Evolutionary conservation across 768 basidiomycete genomes (phyloP), one percentile per base, ranked within the genome.

Genomic region (Botryobasidium botryosum): DNA sequence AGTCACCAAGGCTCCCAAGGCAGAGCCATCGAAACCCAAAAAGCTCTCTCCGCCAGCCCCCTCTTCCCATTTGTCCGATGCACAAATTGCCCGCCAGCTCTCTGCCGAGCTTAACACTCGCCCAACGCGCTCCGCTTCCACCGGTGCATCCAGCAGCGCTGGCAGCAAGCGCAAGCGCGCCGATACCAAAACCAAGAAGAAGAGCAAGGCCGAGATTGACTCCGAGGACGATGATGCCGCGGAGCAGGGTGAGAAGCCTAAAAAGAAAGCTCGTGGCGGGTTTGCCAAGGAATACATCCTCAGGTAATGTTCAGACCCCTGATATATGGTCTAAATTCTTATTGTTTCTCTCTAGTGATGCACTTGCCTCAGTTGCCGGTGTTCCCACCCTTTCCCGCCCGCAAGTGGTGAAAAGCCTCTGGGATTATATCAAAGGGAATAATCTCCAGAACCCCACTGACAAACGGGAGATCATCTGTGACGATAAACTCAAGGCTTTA

Each of bases 361-460:
- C 84, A 15, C 63, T 94, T 21, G 73, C 82, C 1, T 70, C 70
- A 10, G 62, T 94, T 21, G 59, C 86, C n/a, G 67, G 73, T 18
- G 65, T 68, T 31, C 71, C 76, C 20, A 73, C 70, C 54, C 61
- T 90, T 39, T 84, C 87, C 33, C 75, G 90, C 23, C 85, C 86
- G 4, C 85, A 90, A 57, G 80, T 84, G 33, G 90, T 94, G 38
- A 92, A 92, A 59, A 74, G 74, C 45, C 63, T 94, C 8, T 94
- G 90, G 90, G 74, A 71, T 10, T 79, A 92, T 59, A 90, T 94
- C 59, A 90, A 84, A 57, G 67, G 57, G 12, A 71, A 85, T 46
- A 68, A 75, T 24, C 66, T 91, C 36, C 88, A 96, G 63, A 90
- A 96, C 57, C 85, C 86, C 4, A 59, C 56, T 1, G 84, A 92